Percentiles rank a stretch among this genome's conserved stretches.
phyloP scores from a whole-genome alignment of 179 eudicot species.

The Patellifolia procumbens region DNA sequence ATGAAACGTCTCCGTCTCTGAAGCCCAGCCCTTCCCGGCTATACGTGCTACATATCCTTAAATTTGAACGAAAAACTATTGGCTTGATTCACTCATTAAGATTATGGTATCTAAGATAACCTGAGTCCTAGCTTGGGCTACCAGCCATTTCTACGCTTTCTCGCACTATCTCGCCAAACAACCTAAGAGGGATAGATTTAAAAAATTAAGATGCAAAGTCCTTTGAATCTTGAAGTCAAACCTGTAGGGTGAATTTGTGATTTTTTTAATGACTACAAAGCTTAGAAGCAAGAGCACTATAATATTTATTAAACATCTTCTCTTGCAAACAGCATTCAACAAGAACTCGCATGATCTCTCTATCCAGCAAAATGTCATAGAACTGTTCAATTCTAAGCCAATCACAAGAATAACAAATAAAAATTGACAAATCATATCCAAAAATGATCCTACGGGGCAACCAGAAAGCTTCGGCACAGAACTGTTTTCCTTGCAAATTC shows the following conservation, averaged over 20 bases:
- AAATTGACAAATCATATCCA: neutral
- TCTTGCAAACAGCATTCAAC: constrained; percentile 94
- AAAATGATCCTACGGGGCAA: neutral
- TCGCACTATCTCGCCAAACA: neutral
- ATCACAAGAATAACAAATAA: constrained; percentile 5
- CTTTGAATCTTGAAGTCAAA: constrained; percentile 28
- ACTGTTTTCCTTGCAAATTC: constrained; percentile 95
- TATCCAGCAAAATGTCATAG: constrained; percentile 56
- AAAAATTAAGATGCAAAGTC: neutral
- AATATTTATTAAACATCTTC: constrained; percentile 84
- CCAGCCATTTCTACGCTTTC: too few species aligned
- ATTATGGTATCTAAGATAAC: neutral
- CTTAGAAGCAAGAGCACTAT: constrained; percentile 77
- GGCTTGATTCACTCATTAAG: neutral
- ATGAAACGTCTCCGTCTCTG: too few species aligned
- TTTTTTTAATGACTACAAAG: constrained; percentile 90
- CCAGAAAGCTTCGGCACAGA: constrained; percentile 24
- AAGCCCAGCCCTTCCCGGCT: too few species aligned
- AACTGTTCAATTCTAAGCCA: neutral
- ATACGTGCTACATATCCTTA: too few species aligned
- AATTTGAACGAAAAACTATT: neutral
- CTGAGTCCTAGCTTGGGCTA: too few species aligned
- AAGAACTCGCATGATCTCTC: constrained; percentile 92
- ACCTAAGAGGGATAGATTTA: neutral
- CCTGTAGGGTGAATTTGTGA: constrained; percentile 87